phyloP scores from a whole-genome alignment of 1,284 basidiomycete genomes.

The Gomphus sp. region DNA sequence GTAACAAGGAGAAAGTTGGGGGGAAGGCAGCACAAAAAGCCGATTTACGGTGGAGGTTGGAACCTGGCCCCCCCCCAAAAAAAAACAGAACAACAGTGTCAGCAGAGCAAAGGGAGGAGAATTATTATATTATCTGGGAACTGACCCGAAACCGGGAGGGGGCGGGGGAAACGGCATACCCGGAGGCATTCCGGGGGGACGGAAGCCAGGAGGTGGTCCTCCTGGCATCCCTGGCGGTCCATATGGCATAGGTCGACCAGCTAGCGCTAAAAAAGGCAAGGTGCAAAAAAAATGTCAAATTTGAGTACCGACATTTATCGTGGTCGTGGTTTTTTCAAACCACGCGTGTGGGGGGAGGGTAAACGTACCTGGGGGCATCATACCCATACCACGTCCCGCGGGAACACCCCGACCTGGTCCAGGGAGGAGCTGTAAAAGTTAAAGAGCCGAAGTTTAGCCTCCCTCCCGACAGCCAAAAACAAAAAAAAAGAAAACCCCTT shows the following conservation, averaged over 20 bases:
- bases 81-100: no score
- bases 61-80: no score
- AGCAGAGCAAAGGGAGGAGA: no score
- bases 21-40: no score
- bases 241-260: conserved; percentile 79
- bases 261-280: conserved; percentile 63
- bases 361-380: conserved; percentile 86
- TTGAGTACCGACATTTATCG: no score
- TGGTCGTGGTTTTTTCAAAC: no score
- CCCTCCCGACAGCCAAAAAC: no score
- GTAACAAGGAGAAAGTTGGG: no score
- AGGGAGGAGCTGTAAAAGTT: conserved; percentile 52
- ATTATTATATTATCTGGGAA: no score
- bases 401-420: conserved; percentile 94
- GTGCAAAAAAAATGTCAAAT: no score
- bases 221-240: conserved; percentile 62
- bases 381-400: conserved; percentile 94
- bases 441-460: neutral
- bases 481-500: conserved; percentile 17
- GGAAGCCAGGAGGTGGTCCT: conserved; percentile 65
- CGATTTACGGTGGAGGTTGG: conserved; percentile 31
- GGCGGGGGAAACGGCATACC: conserved; percentile 55
- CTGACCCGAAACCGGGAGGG: conserved; percentile 80
- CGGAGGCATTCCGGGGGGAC: conserved; percentile 70
- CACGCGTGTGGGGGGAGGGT: no score